Percentiles rank a stretch among this genome's conserved stretches.
phyloP scores from a whole-genome alignment of 441 rosid species.

The Adansonia madagascariensis region DNA sequence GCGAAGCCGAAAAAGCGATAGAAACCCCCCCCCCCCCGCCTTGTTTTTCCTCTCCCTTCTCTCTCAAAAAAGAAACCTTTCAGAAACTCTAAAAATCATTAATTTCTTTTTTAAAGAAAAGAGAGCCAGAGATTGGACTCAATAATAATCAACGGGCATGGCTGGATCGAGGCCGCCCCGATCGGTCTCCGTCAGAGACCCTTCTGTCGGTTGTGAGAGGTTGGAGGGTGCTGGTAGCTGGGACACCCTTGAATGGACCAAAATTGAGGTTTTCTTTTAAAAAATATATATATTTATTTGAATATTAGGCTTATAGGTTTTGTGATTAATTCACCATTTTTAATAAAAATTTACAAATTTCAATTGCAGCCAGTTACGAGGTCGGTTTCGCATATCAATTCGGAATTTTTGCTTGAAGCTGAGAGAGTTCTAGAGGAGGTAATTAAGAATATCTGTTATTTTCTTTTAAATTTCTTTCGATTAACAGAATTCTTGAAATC shows the following conservation, averaged over 20 bases:
- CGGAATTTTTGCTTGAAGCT: slow-evolving; percentile 71
- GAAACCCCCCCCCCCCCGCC: not conserved
- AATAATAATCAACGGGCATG: slow-evolving; percentile 33
- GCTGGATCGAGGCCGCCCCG: slow-evolving; percentile 55
- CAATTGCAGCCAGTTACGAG: slow-evolving; percentile 50
- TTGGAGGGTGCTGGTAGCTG: slow-evolving; percentile 81
- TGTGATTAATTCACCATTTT: slow-evolving; percentile 1
- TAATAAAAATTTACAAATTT: not conserved
- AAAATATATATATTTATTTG: not conserved
- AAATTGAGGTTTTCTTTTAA: slow-evolving; percentile 58
- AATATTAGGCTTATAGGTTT: slow-evolving; percentile 29
- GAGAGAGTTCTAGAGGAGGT: slow-evolving; percentile 80
- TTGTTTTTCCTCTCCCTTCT: not conserved
- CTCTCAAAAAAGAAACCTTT: not conserved
- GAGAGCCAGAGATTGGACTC: not conserved
- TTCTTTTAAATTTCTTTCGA: not conserved
- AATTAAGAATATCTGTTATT: not conserved
- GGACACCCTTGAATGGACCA: slow-evolving; percentile 86
- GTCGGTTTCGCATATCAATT: slow-evolving; percentile 56
- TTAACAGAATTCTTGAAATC: not conserved
- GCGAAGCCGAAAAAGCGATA: not conserved
- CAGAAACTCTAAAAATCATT: not conserved
- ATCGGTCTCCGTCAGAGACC: slow-evolving; percentile 54
- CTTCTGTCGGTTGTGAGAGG: slow-evolving; percentile 55
- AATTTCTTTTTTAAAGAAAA: too few relatives aligned